A percentile compares a stretch with the other conserved stretches of the same genome.
phyloP scores from a whole-genome alignment of 805 yeast species.

The Yarrowia deformans region DNA sequence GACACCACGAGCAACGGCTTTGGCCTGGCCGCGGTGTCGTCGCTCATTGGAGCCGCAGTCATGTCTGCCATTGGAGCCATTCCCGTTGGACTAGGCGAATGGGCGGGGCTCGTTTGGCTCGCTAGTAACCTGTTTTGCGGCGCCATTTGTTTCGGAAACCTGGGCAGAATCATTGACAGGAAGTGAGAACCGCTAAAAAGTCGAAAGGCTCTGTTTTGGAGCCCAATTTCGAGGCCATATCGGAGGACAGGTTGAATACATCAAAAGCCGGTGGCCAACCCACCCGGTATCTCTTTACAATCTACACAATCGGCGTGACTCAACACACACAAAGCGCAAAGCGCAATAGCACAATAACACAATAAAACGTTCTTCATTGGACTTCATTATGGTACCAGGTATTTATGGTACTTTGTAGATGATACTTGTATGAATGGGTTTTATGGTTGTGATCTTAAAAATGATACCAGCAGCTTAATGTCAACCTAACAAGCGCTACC shows the following conservation, averaged over 20 bases:
- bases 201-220: neutral
- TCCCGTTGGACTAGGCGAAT: slow-evolving; percentile 44
- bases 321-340: too few species aligned
- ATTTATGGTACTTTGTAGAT: too few species aligned
- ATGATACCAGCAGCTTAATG: too few species aligned
- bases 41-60: slow-evolving; percentile 44
- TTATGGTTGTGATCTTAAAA: too few species aligned
- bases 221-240: too few species aligned
- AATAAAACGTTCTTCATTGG: too few species aligned
- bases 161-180: slow-evolving; percentile 47
- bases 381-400: too few species aligned
- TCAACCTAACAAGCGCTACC: too few species aligned
- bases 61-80: slow-evolving; percentile 48
- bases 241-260: neutral
- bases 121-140: slow-evolving; percentile 50
- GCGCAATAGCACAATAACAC: too few species aligned
- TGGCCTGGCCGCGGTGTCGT: slow-evolving; percentile 47
- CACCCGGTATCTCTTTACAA: too few species aligned
- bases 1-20: slow-evolving; percentile 53
- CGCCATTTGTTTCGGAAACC: slow-evolving; percentile 51
- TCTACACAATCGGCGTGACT: too few species aligned
- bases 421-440: too few species aligned
- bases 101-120: slow-evolving; percentile 45
- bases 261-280: neutral
- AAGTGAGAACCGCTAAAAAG: neutral